These are phyloP conservation scores for Wickerhamomyces alni DNA, from an alignment of 805 yeast genomes.

Conservation along the genomic window DNA sequence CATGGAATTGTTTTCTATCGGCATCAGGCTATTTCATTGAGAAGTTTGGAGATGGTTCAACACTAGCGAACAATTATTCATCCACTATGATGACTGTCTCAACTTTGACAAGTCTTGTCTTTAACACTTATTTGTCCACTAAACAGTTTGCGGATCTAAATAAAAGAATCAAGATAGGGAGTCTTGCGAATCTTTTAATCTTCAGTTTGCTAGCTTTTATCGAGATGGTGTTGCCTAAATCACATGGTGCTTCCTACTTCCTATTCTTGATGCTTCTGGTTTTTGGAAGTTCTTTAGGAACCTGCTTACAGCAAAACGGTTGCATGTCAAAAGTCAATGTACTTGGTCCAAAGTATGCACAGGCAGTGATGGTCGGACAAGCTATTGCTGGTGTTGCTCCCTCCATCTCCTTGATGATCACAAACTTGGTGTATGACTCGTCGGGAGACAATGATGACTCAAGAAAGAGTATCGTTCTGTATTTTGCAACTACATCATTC, in stretches of 20 bases:
- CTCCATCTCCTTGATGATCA: constrained; percentile 56
- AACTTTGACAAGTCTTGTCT: constrained; percentile 57
- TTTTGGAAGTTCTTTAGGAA: constrained; percentile 61
- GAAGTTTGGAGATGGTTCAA: constrained; percentile 46
- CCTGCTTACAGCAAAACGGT: constrained; percentile 85
- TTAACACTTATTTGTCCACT: constrained; percentile 58
- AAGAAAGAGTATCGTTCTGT: constrained; percentile 26
- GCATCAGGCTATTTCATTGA: constrained; percentile 72
- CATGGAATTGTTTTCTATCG: constrained; percentile 89
- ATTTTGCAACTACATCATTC: constrained; percentile 46
- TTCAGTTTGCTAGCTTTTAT: constrained; percentile 34
- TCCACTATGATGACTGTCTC: constrained; percentile 87
- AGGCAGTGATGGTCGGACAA: constrained; percentile 91
- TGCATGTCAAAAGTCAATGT: constrained; percentile 81
- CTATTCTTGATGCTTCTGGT: constrained; percentile 56
- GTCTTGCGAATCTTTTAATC: constrained; percentile 46
- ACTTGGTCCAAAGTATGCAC: constrained; percentile 71
- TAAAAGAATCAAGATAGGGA: constrained; percentile 54
- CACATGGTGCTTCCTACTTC: constrained; percentile 28
- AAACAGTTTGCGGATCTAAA: constrained; percentile 56
- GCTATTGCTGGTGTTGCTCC: constrained; percentile 94
- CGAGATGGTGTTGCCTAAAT: constrained; percentile 18
- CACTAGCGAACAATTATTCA: constrained; percentile 54
- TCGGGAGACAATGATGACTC: constrained; percentile 13
- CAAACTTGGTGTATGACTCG: constrained; percentile 31